phyloP scores from a whole-genome alignment of 1,139 yeast species.

The Nakaseomyces kungkrabaensis region DNA sequence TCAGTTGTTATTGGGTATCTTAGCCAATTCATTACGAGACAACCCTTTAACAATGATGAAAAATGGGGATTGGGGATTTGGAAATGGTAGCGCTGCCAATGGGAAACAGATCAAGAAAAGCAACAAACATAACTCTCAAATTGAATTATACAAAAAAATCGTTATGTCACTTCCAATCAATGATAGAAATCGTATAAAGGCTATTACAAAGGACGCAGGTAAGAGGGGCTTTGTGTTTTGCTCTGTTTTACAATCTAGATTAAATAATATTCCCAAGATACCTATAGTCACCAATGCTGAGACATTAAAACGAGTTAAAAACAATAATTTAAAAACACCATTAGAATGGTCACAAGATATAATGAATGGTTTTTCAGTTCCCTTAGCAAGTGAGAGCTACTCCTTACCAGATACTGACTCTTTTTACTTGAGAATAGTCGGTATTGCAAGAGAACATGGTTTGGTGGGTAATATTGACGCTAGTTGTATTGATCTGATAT shows the following conservation, averaged over 20 bases:
- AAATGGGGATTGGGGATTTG: conserved; percentile 28
- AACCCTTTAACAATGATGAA: conserved; percentile 14
- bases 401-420: conserved; percentile 77
- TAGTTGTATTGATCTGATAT: conserved; percentile 65
- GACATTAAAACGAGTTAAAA: conserved; percentile 39
- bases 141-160: conserved; percentile 74
- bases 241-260: conserved; percentile 71
- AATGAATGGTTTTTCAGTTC: conserved; percentile 78
- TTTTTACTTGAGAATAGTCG: conserved; percentile 60
- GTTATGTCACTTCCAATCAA: conserved; percentile 78
- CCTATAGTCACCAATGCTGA: conserved; percentile 50
- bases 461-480: conserved; percentile 70
- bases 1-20: conserved; percentile 65
- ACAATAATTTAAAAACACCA: conserved; percentile 40
- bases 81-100: conserved; percentile 17
- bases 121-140: conserved; percentile 39
- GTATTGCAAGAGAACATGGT: conserved; percentile 86
- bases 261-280: conserved; percentile 74
- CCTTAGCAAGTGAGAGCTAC: conserved; percentile 65
- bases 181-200: conserved; percentile 77
- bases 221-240: conserved; percentile 69
- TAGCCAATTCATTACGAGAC: conserved; percentile 73
- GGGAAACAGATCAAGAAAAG: conserved; percentile 19
- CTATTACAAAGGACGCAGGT: conserved; percentile 73
- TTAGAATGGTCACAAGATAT: conserved; percentile 90